Conservation (phyloP, 192 early-diverging fungal species). For the Umbelopsis sp. region DNA sequence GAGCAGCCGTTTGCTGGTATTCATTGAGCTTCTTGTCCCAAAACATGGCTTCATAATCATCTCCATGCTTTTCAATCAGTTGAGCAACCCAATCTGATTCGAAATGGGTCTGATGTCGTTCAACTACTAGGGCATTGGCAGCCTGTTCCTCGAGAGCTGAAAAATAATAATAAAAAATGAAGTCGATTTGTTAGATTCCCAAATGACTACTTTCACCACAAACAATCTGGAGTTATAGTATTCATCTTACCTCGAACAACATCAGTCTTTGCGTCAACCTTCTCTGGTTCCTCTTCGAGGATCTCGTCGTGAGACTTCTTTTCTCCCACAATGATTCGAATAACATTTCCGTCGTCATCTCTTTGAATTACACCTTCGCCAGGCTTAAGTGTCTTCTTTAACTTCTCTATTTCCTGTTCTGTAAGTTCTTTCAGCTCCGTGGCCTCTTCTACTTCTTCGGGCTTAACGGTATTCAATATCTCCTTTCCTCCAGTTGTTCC, state of each 20-base stretch:
- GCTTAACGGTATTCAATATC: constrained; percentile 32
- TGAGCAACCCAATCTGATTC: constrained; percentile 57
- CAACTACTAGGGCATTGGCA: constrained; percentile 41
- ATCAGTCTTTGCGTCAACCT: constrained; percentile 48
- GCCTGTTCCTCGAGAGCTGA: constrained; percentile 58
- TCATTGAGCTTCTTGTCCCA: constrained; percentile 73
- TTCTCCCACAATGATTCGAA: constrained; percentile 68
- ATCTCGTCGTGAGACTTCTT: constrained; percentile 50
- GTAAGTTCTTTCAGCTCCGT: constrained; percentile 43
- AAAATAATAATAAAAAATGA: not conserved
- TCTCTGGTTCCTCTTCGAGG: constrained; percentile 38
- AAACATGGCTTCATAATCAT: constrained; percentile 78
- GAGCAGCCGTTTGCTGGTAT: constrained; percentile 67
- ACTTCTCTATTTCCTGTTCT: constrained; percentile 55
- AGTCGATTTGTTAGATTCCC: not conserved
- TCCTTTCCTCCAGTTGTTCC: constrained; percentile 61
- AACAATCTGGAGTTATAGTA: not conserved
- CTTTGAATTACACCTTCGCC: constrained; percentile 83
- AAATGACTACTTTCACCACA: not conserved
- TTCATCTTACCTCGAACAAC: constrained; percentile 45
- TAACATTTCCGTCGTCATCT: constrained; percentile 73
- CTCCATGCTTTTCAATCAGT: constrained; percentile 69
- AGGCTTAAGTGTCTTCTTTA: constrained; percentile 57
- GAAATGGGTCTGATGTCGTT: constrained; percentile 56
- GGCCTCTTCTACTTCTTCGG: constrained; percentile 2